A percentile compares a stretch with the other conserved stretches of the same genome.
Evolutionary conservation across 2,329 filamentous ascomycete genomes (phyloP).

Genomic region (Aspergillus neotritici): DNA sequence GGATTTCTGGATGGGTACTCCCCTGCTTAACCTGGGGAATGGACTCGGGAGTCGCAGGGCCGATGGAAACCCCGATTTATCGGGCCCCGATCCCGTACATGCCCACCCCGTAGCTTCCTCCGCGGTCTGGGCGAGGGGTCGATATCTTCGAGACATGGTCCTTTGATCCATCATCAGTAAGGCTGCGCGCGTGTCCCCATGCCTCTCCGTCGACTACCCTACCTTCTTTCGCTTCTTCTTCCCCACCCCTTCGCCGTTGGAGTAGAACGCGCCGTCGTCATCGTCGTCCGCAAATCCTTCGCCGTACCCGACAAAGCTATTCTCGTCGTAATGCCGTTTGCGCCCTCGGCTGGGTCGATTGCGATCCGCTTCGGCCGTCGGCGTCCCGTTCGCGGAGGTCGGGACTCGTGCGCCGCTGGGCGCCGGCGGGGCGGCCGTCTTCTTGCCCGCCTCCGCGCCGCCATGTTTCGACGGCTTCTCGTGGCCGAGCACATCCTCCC

Average conservation of each 20-base stretch:
- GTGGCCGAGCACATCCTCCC: slow-evolving; percentile 46
- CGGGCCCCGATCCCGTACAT: slow-evolving; percentile 43
- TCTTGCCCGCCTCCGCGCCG: slow-evolving; percentile 28
- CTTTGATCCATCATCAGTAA: slow-evolving; percentile 20
- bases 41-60: too few relatives aligned
- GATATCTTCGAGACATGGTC: slow-evolving; percentile 39
- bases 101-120: slow-evolving; percentile 40
- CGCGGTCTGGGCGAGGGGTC: slow-evolving; percentile 35
- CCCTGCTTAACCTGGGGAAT: too few relatives aligned
- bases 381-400: slow-evolving; percentile 25
- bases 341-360: slow-evolving; percentile 41
- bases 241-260: slow-evolving; percentile 38
- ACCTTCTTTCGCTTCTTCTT: slow-evolving; percentile 49
- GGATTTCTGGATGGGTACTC: too few relatives aligned
- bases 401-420: slow-evolving; percentile 19
- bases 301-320: slow-evolving; percentile 48
- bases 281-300: slow-evolving; percentile 48
- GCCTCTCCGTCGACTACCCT: slow-evolving; percentile 11
- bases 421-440: slow-evolving; percentile 17
- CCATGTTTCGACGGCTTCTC: slow-evolving; percentile 40
- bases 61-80: slow-evolving; percentile 25
- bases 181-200: slow-evolving; percentile 4
- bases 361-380: slow-evolving; percentile 30
- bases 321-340: slow-evolving; percentile 48
- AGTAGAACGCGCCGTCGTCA: slow-evolving; percentile 39